A percentile compares a stretch with the other conserved stretches of the same genome.
Conservation (phyloP, 768 basidiomycete species). For the Mycena olivaceomarginata region DNA sequence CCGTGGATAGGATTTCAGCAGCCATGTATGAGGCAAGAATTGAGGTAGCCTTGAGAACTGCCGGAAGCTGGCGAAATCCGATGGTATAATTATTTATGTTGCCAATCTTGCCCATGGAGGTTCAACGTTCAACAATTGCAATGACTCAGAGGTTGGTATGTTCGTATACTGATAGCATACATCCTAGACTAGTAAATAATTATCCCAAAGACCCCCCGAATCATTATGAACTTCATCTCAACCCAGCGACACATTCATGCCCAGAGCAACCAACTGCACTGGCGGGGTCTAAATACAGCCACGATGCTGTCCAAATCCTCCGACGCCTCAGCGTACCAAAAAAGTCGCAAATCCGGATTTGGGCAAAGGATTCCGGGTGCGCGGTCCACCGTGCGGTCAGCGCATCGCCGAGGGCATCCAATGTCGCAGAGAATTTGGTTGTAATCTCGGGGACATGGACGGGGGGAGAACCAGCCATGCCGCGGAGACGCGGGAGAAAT, state of each 20-base stretch:
- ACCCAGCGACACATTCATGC: not conserved
- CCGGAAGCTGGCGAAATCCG: too few species aligned
- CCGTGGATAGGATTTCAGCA: too few species aligned
- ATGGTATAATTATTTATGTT: too few species aligned
- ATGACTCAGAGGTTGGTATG: too few species aligned
- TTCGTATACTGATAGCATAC: too few species aligned
- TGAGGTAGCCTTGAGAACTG: too few species aligned
- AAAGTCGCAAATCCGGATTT: not conserved
- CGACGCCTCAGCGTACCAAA: not conserved
- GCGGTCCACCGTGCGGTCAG: slow-evolving; percentile 14
- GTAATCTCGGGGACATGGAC: slow-evolving; percentile 5
- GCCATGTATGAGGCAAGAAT: too few species aligned
- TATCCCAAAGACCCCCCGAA: too few species aligned
- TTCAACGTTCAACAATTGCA: too few species aligned
- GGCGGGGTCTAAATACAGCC: not conserved
- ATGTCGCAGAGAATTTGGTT: not conserved
- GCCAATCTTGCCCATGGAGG: too few species aligned
- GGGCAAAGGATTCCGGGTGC: not conserved
- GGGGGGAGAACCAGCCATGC: not conserved
- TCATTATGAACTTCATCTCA: too few species aligned
- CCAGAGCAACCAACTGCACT: not conserved
- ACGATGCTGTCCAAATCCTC: not conserved
- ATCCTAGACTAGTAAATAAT: too few species aligned
- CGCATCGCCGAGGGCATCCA: slow-evolving; percentile 2
- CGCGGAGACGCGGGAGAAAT: not conserved